Evolutionary conservation across 805 yeast genomes (phyloP), one percentile per base, ranked within the genome.

Genomic region (Teunomyces stri): DNA sequence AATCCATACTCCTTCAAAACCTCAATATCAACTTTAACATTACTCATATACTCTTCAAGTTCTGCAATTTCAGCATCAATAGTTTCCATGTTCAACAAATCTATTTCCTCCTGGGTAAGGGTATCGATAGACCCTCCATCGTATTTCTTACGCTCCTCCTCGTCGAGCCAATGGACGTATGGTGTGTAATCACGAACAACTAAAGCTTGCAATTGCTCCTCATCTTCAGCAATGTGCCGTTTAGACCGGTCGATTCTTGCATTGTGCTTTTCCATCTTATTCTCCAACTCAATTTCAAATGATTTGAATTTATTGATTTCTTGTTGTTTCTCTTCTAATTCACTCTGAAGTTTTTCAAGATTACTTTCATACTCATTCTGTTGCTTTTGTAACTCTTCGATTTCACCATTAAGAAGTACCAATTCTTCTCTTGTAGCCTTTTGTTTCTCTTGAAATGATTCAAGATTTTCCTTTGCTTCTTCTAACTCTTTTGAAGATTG

Each of bases 1-100:
- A 69, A 63, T 0, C 87, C 86, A 62, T 90, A 94, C 52, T 90
- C 96, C 48, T 80, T 80, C 41, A 92, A 70, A 2, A 88, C 79
- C 47, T 86, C 91, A 48, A 85, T 73, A 60, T 92, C 92, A 3
- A 84, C 84, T 47, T 75, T 76, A 6, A 82, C 78, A 12, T 74
- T 73, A 4, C 76, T 77, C 57, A 87, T 69, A 51, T 76, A 77
- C 2, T 69, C 72, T 53, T 86, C 84, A 13, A 89, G 61, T 29
- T 67, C 71, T 4, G 58, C 78, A 36, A 88, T 77, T 41, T 81
- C 83, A 0, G 60, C 60, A 43, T 78, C 76, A 22, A 87, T 61
- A 4, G 58, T 59, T 4, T 76, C 80, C 21, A 76, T 53, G 57
- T 87, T 75, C 16, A 83, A 51, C 0, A 62, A 61, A 1, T 64